Percentiles rank a stretch among this genome's conserved stretches.
These are phyloP conservation scores for Fusarium irregulare DNA, from an alignment of 2,329 filamentous ascomycete species.

Conservation along the genomic window DNA sequence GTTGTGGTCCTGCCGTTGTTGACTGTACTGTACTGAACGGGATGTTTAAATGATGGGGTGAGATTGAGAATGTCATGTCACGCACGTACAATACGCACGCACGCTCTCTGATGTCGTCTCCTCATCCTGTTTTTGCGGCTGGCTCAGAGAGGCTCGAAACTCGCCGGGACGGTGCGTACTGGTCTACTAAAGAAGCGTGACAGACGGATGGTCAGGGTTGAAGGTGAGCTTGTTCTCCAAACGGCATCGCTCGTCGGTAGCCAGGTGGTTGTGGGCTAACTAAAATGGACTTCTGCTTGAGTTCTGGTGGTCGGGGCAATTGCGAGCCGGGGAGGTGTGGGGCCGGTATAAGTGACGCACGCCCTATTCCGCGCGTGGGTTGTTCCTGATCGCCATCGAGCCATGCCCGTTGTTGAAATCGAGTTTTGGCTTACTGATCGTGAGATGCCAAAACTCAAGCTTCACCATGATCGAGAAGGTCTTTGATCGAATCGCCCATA, in stretches of 20 bases:
- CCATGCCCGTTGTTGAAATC: constrained; percentile 46
- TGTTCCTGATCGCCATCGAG: constrained; percentile 46
- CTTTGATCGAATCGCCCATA: constrained; percentile 24
- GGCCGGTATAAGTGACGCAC: constrained; percentile 21
- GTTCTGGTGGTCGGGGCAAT: constrained; percentile 32
- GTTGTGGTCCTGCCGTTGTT: constrained; percentile 13
- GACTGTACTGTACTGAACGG: constrained; percentile 1
- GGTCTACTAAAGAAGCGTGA: constrained; percentile 28
- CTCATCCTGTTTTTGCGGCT: constrained; percentile 14
- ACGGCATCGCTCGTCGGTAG: constrained; percentile 36
- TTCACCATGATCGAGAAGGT: constrained; percentile 29
- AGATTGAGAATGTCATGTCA: constrained; percentile 33
- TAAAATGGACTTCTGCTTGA: constrained; percentile 31
- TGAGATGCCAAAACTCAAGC: constrained; percentile 35
- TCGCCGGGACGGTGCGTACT: constrained; percentile 33
- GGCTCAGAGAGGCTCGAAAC: constrained; percentile 25
- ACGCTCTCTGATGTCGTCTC: constrained; percentile 29
- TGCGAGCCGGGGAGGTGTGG: constrained; percentile 33
- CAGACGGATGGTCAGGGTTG: constrained; percentile 30
- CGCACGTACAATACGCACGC: neutral
- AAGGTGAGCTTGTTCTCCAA: constrained; percentile 36
- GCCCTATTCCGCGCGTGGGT: constrained; percentile 32
- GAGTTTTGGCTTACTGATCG: constrained; percentile 49
- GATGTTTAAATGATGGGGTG: constrained; percentile 23
- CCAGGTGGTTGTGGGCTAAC: constrained; percentile 35